Evolutionary conservation across 192 early-diverging fungal genomes (phyloP).

Genomic region (Gigaspora rosea): DNA sequence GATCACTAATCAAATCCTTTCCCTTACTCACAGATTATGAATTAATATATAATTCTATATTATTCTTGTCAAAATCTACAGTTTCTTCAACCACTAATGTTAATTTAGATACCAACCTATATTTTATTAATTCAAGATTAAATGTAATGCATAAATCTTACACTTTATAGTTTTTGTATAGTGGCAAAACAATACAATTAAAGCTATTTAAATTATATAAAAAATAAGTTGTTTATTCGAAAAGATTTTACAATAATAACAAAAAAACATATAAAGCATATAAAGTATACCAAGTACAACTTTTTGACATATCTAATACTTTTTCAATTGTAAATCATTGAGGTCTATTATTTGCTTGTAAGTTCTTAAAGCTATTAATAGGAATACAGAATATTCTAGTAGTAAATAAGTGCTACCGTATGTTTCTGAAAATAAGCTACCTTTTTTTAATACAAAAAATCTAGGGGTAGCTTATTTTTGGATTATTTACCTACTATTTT

Average conservation of each 20-base stretch:
- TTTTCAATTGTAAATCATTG: constrained; percentile 95
- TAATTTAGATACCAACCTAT: constrained; percentile 65
- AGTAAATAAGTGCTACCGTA: constrained; percentile 60
- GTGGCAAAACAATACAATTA: too few relatives aligned
- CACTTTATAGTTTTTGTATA: too few relatives aligned
- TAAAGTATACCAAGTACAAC: constrained; percentile 80
- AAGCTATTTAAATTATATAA: too few relatives aligned
- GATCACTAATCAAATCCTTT: too few relatives aligned
- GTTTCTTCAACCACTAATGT: constrained; percentile 95
- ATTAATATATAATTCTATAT: too few relatives aligned
- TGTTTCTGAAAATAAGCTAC: too few relatives aligned
- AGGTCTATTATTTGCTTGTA: constrained; percentile 96
- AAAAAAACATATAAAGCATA: neutral
- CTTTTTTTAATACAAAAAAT: too few relatives aligned
- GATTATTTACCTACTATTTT: too few relatives aligned
- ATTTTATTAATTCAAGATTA: constrained; percentile 34
- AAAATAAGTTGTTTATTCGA: neutral
- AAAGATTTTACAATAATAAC: neutral
- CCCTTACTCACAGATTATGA: too few relatives aligned
- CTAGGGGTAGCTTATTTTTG: too few relatives aligned
- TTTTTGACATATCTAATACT: constrained; percentile 93
- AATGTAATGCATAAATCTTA: too few relatives aligned
- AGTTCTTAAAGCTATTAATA: constrained; percentile 97
- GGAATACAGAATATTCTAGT: constrained; percentile 97
- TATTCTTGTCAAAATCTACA: constrained; percentile 89